Percentiles rank a stretch among this genome's conserved stretches.
Evolutionary conservation across 225 moss, liverwort and hornwort species (phyloP).

Genomic region (Climacium dendroides): DNA sequence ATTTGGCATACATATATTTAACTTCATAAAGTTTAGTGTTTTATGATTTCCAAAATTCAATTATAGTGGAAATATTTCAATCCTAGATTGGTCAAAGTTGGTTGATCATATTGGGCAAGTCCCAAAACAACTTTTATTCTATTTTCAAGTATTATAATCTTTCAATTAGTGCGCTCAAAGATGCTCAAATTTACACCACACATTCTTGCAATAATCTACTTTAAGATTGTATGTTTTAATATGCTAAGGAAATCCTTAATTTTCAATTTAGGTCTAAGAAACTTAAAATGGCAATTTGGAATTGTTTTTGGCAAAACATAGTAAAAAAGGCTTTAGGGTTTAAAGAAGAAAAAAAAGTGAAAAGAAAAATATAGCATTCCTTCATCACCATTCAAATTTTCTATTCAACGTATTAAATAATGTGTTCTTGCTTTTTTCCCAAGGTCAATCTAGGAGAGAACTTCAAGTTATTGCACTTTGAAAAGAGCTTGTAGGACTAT

Average conservation of each 20-base stretch:
- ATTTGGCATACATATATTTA: neutral
- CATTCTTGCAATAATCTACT: neutral
- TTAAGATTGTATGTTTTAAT: neutral
- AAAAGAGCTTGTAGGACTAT: neutral
- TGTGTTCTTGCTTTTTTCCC: rapidly evolving
- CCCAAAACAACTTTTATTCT: rapidly evolving
- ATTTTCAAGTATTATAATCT: neutral
- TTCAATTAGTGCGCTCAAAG: rapidly evolving
- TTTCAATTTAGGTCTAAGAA: neutral
- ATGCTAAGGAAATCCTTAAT: neutral
- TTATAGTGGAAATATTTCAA: neutral
- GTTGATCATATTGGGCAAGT: rapidly evolving
- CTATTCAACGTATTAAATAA: too few species aligned
- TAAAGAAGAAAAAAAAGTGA: neutral
- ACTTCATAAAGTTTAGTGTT: neutral
- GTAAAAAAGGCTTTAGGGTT: rapidly evolving
- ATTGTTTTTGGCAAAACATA: neutral
- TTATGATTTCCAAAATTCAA: neutral
- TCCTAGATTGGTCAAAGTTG: neutral
- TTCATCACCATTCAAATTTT: neutral
- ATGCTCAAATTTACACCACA: neutral
- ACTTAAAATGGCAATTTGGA: rapidly evolving
- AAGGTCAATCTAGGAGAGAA: rapidly evolving
- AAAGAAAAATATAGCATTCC: too few species aligned
- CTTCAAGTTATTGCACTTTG: too few species aligned